Conservation (phyloP, 2,329 filamentous ascomycete species). For the Cytospora piceicola region DNA sequence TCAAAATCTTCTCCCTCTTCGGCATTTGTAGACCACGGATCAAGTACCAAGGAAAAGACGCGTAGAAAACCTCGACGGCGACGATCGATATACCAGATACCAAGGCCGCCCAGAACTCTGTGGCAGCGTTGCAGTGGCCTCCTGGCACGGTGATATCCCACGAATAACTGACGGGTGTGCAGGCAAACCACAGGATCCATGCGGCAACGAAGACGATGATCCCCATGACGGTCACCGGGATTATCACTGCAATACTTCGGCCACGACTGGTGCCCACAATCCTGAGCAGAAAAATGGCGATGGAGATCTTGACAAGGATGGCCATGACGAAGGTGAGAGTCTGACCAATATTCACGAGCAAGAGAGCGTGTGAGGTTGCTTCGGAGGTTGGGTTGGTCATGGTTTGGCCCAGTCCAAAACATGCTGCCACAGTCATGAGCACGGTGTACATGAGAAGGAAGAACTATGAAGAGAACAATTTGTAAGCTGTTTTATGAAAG, state of each 20-base stretch:
- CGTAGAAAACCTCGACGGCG: conserved; percentile 25
- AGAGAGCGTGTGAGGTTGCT: neutral
- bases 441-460: conserved; percentile 17
- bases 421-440: conserved; percentile 18
- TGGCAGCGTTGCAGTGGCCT: conserved; percentile 4
- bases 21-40: conserved; percentile 22
- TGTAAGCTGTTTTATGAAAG: neutral
- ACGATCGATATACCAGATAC: conserved; percentile 6
- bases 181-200: conserved; percentile 25
- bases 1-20: conserved; percentile 26
- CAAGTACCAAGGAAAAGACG: conserved; percentile 27
- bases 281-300: conserved; percentile 24
- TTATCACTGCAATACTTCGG: conserved; percentile 3
- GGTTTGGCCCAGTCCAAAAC: conserved; percentile 12
- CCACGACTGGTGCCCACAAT: conserved; percentile 11
- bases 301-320: conserved; percentile 25
- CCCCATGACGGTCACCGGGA: conserved; percentile 19
- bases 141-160: conserved; percentile 17
- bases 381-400: neutral
- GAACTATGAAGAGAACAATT: neutral
- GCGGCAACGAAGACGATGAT: neutral
- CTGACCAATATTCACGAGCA: conserved; percentile 20
- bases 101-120: conserved; percentile 13
- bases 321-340: conserved; percentile 4
- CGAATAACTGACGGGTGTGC: conserved; percentile 20